A percentile compares a stretch with the other conserved stretches of the same genome.
phyloP scores from a whole-genome alignment of 2,329 filamentous ascomycete genomes.

The Colletotrichum sp. region DNA sequence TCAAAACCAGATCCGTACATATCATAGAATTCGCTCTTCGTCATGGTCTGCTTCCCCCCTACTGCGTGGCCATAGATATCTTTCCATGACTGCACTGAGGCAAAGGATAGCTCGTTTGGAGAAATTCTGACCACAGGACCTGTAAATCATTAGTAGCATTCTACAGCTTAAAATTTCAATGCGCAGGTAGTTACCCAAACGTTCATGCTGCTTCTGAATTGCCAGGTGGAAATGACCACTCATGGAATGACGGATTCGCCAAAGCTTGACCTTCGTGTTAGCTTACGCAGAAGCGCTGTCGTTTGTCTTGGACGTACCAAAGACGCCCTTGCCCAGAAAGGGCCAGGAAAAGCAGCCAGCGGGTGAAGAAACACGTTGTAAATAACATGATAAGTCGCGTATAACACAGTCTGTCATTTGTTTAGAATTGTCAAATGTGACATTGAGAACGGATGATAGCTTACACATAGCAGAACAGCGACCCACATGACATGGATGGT shows the following conservation, averaged over 20 bases:
- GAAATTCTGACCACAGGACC: conserved; percentile 51
- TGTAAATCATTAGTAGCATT: conserved; percentile 19
- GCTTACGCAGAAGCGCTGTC: background rate
- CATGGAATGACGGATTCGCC: conserved; percentile 36
- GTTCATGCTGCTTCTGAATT: conserved; percentile 29
- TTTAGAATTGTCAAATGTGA: background rate
- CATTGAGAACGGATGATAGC: background rate
- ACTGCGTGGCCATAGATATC: conserved; percentile 41
- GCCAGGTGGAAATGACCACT: conserved; percentile 20
- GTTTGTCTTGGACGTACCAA: background rate
- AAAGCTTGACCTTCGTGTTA: conserved; percentile 26
- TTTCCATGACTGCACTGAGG: conserved; percentile 37
- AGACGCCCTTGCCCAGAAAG: background rate
- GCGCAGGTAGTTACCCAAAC: background rate
- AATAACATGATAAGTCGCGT: background rate
- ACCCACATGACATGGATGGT: background rate
- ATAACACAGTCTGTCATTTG: background rate
- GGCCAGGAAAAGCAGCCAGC: background rate
- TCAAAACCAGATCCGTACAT: conserved; percentile 30
- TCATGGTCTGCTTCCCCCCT: background rate
- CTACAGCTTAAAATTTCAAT: background rate
- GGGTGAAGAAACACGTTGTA: background rate
- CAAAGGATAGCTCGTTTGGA: conserved; percentile 52
- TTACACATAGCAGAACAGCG: background rate
- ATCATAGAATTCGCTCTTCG: conserved; percentile 34